These are phyloP conservation scores for Sporothrix protearum DNA, from an alignment of 2,329 filamentous ascomycete genomes.

Conservation along the genomic window DNA sequence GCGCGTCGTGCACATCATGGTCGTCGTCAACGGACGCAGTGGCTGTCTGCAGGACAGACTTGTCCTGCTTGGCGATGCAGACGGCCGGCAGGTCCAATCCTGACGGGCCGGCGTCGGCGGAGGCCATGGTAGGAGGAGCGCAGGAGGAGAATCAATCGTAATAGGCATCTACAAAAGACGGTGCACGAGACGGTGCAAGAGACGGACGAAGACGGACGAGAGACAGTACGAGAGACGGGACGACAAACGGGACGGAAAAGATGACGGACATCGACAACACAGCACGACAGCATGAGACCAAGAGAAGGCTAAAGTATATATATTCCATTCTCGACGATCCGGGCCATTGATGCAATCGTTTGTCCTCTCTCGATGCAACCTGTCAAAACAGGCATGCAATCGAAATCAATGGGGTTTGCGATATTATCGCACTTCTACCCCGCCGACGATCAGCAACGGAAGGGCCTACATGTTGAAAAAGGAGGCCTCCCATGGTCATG, in stretches of 20 bases:
- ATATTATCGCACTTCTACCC: not conserved
- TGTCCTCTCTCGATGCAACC: not conserved
- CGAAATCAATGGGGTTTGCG: not conserved
- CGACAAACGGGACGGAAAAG: not conserved
- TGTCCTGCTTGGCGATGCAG: constrained; percentile 8
- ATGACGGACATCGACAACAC: not conserved
- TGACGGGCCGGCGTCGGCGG: not conserved
- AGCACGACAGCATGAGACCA: not conserved
- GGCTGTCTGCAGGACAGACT: not conserved
- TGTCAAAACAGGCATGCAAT: not conserved
- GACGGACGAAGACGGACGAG: not conserved
- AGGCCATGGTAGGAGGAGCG: not conserved
- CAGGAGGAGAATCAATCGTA: too few species aligned
- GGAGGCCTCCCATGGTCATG: not conserved
- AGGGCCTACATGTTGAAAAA: not conserved
- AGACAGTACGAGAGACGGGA: too few species aligned
- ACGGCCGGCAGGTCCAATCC: not conserved
- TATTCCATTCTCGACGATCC: constrained; percentile 1
- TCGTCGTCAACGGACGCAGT: not conserved
- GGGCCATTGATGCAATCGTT: not conserved
- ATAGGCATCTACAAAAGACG: too few species aligned
- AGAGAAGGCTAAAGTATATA: not conserved
- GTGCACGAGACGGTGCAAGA: too few species aligned
- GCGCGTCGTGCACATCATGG: not conserved
- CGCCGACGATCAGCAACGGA: not conserved